Percentiles rank a stretch among this genome's conserved stretches.
Evolutionary conservation across 176 grass and related monocot genomes (phyloP).

Genomic region (Eremochloa ophiuroides): DNA sequence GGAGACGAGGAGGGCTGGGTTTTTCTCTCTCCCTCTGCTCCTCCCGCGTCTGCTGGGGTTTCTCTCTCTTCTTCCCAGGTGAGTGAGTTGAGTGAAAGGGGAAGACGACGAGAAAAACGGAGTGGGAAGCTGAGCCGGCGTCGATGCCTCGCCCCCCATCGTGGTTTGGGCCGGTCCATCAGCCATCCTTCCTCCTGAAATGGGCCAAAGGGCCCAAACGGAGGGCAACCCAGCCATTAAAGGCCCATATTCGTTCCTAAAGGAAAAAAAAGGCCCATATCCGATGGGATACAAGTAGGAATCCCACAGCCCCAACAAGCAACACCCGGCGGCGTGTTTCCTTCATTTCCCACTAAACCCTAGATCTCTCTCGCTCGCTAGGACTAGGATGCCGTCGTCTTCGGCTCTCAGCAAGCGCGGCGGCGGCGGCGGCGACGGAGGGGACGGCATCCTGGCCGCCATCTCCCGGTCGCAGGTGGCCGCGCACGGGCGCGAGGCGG

Average conservation of each 20-base stretch:
- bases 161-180: not conserved
- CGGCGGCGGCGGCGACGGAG: not conserved
- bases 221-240: not conserved
- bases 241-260: not conserved
- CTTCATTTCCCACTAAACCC: constrained; percentile 40
- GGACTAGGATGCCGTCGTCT: not conserved
- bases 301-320: not conserved
- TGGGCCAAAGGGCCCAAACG: not conserved
- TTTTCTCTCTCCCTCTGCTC: not conserved
- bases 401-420: constrained; percentile 32
- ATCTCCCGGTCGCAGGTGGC: constrained; percentile 53
- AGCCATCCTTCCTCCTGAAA: not conserved
- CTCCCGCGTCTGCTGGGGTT: not conserved
- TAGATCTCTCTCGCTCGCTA: not conserved
- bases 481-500: constrained; percentile 40
- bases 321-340: too few relatives aligned
- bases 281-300: not conserved
- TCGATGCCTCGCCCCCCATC: not conserved
- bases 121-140: too few relatives aligned
- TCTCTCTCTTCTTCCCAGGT: too few relatives aligned
- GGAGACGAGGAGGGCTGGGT: not conserved
- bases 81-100: not conserved
- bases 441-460: constrained; percentile 48
- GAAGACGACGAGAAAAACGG: not conserved
- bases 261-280: too few relatives aligned